A percentile compares a stretch with the other conserved stretches of the same genome.
Evolutionary conservation across 2,329 filamentous ascomycete species (phyloP).

Genomic region (Ophiostoma montium): DNA sequence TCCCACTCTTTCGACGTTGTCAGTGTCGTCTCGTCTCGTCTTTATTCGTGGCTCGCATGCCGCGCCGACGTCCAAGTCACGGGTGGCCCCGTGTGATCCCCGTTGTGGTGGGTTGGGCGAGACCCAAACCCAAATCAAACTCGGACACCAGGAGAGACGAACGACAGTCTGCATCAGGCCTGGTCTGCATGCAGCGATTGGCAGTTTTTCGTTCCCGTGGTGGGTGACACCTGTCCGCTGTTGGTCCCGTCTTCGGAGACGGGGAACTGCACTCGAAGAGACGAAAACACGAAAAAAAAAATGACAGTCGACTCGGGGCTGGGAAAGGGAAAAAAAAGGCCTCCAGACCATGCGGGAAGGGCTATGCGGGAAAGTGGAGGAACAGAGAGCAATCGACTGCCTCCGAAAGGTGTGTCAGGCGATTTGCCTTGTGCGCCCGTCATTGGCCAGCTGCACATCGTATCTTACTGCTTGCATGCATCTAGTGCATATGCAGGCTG

Average conservation of each 20-base stretch:
- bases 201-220: neutral
- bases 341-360: too few relatives aligned
- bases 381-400: neutral
- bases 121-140: neutral
- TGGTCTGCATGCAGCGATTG: too few relatives aligned
- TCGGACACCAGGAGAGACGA: neutral
- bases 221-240: neutral
- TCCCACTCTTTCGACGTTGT: constrained; percentile 14
- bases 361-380: neutral
- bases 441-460: constrained; percentile 12
- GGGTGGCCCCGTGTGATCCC: constrained; percentile 7
- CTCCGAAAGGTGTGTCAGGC: constrained; percentile 13
- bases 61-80: constrained; percentile 1
- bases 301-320: too few relatives aligned
- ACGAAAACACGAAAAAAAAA: neutral
- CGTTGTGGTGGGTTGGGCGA: neutral
- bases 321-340: neutral
- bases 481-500: constrained; percentile 7
- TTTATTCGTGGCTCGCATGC: constrained; percentile 1
- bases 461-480: neutral
- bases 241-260: neutral
- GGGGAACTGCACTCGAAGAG: neutral
- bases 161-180: too few relatives aligned
- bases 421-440: constrained; percentile 9
- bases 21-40: neutral